phyloP scores from a whole-genome alignment of 192 early-diverging fungal genomes.

The Phlyctochytrium planicorne region DNA sequence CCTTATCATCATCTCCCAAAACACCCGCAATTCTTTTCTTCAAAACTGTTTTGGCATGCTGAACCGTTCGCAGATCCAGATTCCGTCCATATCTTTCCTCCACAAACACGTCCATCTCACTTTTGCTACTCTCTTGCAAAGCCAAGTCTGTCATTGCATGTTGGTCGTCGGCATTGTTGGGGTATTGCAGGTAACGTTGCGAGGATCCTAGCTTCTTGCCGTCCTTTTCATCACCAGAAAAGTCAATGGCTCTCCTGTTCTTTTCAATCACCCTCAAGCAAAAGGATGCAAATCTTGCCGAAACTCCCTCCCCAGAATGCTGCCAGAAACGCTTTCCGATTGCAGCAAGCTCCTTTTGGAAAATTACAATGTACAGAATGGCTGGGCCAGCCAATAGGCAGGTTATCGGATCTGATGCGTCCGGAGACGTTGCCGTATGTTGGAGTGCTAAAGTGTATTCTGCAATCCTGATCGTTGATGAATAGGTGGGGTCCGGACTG shows the following conservation, averaged over 20 bases:
- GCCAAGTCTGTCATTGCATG: no score
- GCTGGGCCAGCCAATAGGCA: conserved; percentile 38
- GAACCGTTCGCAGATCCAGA: conserved; percentile 64
- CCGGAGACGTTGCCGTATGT: conserved; percentile 38
- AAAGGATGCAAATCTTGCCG: conserved; percentile 82
- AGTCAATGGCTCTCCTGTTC: conserved; percentile 35
- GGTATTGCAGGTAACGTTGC: neutral
- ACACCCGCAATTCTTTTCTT: conserved; percentile 85
- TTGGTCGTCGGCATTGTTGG: conserved; percentile 1
- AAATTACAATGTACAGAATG: conserved; percentile 68
- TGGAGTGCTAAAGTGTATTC: conserved; percentile 62
- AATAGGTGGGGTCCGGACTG: conserved; percentile 24
- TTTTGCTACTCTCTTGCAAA: no score
- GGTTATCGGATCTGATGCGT: conserved; percentile 39
- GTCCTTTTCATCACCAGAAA: conserved; percentile 20
- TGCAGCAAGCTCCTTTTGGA: conserved; percentile 64
- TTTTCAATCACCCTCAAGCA: conserved; percentile 70
- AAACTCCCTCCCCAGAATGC: conserved; percentile 87
- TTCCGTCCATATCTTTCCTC: conserved; percentile 97
- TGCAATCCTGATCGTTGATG: conserved; percentile 55
- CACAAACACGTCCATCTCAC: conserved; percentile 69
- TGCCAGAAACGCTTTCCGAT: conserved; percentile 97
- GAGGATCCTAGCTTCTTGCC: conserved; percentile 7
- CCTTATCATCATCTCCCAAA: conserved; percentile 36
- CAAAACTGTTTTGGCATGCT: conserved; percentile 71